Base-by-base conservation (phyloP, 768 basidiomycete species). In the Podaxis sp. region DNA sequence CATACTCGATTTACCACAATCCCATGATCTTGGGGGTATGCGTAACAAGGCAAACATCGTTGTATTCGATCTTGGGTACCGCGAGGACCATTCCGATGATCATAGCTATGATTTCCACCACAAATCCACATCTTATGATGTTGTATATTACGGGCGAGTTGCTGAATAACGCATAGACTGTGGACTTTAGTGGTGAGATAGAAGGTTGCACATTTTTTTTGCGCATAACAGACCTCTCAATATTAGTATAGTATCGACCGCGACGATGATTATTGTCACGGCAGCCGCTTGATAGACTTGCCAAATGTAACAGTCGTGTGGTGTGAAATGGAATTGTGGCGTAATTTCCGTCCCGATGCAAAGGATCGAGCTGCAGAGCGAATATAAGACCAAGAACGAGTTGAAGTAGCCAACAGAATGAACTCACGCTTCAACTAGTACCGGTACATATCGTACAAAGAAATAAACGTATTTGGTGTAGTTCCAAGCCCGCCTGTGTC, bases 271-370 rank as follows among this genome's bases (percentile, higher is more conserved):
- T 2, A 66, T 49, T 7, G 72, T 62, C 13, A 74, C 68, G 8
- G 74, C 74, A 7, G 74, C 69, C 17, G 73, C 79, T 69, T 79
- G 79, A 58, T 75, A 80, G n/a, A 79, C 69, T 64, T 79, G 73
- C 79, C 79, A 81, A 57, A 79, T 75, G 67, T 73, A 81, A 66
- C 80, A 81, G 44, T 73, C 78, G 59, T 76, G 75, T 6, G 63
- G 59, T 2, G 78, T 75, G 64, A 79, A 80, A 44, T 74, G 69
- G 40, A 79, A 74, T 3, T 61, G 65, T 3, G 77, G 73, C 13
- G 76, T 73, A 26, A 78, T 61, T 56, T 76, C 75, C 24, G 77
- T 72, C 24, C 75, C 76, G 48, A 77, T 71, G 56, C 76, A 66
- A 24, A 76, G 67, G 48, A 75, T 73, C 4, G 76, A 74, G 55